phyloP scores from a whole-genome alignment of 768 basidiomycete species.

The Rhodotorula babjevae region DNA sequence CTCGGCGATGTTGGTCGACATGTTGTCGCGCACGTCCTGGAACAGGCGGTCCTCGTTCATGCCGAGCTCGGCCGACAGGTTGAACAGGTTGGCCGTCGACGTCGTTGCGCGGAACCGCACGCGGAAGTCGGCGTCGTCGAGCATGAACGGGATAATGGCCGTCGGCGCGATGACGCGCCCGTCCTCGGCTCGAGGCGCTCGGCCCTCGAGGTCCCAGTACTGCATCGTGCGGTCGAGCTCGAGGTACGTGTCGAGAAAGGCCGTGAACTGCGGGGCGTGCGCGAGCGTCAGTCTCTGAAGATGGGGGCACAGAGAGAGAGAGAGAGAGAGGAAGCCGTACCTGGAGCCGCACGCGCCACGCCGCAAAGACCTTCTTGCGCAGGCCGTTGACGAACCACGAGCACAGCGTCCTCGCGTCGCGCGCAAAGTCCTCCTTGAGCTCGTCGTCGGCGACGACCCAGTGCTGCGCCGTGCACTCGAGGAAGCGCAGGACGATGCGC shows the following conservation, averaged over 20 bases:
- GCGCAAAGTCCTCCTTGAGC: slow-evolving; percentile 48
- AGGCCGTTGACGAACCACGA: slow-evolving; percentile 57
- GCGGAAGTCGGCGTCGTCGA: slow-evolving; percentile 70
- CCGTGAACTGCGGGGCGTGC: slow-evolving; percentile 49
- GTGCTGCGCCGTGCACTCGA: slow-evolving; percentile 61
- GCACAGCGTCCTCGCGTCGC: slow-evolving; percentile 55
- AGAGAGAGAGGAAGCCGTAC: not conserved
- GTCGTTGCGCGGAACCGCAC: slow-evolving; percentile 75
- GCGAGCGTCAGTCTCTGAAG: not conserved
- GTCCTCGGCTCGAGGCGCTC: slow-evolving; percentile 41
- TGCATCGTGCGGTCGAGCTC: slow-evolving; percentile 55
- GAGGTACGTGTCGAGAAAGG: slow-evolving; percentile 66
- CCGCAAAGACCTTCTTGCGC: slow-evolving; percentile 50
- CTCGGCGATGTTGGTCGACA: slow-evolving; percentile 58
- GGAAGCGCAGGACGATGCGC: slow-evolving; percentile 57
- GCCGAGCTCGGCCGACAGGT: slow-evolving; percentile 29
- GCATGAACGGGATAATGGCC: slow-evolving; percentile 54
- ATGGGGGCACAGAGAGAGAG: slow-evolving; percentile 46
- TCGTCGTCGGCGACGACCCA: slow-evolving; percentile 53
- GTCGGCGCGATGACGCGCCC: slow-evolving; percentile 49
- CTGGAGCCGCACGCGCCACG: slow-evolving; percentile 60
- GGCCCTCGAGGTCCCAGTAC: slow-evolving; percentile 51
- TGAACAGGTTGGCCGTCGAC: slow-evolving; percentile 50
- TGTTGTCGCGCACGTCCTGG: slow-evolving; percentile 52
- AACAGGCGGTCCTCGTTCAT: slow-evolving; percentile 49